These are phyloP conservation scores for Aspergillus biplanus DNA, from an alignment of 495 filamentous ascomycete genomes.

Conservation along the genomic window DNA sequence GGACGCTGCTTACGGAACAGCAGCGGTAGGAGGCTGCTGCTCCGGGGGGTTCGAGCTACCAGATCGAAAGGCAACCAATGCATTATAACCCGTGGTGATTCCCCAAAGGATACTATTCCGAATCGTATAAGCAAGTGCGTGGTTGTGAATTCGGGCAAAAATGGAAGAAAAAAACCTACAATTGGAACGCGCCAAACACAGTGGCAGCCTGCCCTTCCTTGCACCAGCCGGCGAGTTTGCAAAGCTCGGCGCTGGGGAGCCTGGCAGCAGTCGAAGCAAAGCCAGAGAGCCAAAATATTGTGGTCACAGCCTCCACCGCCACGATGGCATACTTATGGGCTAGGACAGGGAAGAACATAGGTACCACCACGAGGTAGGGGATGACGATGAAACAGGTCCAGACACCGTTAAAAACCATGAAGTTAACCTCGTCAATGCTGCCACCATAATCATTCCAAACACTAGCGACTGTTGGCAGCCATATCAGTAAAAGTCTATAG, in stretches of 20 bases:
- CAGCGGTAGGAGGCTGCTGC: slow-evolving; percentile 20
- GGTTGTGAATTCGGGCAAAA: neutral
- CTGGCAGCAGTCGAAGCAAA: slow-evolving; percentile 73
- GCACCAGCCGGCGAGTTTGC: slow-evolving; percentile 49
- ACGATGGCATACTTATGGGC: slow-evolving; percentile 66
- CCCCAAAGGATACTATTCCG: slow-evolving; percentile 54
- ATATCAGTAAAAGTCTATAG: slow-evolving; percentile 11
- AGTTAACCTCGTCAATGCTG: slow-evolving; percentile 54
- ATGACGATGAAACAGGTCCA: slow-evolving; percentile 71
- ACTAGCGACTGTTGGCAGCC: slow-evolving; percentile 34
- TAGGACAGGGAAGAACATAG: slow-evolving; percentile 58
- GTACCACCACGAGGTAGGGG: slow-evolving; percentile 66
- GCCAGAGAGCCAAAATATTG: slow-evolving; percentile 87
- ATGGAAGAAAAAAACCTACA: slow-evolving; percentile 40
- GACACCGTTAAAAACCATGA: slow-evolving; percentile 73
- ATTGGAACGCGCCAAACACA: slow-evolving; percentile 60
- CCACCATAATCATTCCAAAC: slow-evolving; percentile 14
- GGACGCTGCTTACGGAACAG: slow-evolving; percentile 18
- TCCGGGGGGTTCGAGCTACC: slow-evolving; percentile 14
- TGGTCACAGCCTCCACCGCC: slow-evolving; percentile 70
- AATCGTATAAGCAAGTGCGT: neutral
- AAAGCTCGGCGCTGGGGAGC: slow-evolving; percentile 51
- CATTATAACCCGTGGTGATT: slow-evolving; percentile 45
- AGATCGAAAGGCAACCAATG: slow-evolving; percentile 19
- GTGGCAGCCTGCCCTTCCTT: slow-evolving; percentile 52